Percentiles rank a stretch among this genome's conserved stretches.
These are phyloP conservation scores for Bonia amplexicaulis DNA, from an alignment of 176 grass and related monocot species.

Conservation along the genomic window DNA sequence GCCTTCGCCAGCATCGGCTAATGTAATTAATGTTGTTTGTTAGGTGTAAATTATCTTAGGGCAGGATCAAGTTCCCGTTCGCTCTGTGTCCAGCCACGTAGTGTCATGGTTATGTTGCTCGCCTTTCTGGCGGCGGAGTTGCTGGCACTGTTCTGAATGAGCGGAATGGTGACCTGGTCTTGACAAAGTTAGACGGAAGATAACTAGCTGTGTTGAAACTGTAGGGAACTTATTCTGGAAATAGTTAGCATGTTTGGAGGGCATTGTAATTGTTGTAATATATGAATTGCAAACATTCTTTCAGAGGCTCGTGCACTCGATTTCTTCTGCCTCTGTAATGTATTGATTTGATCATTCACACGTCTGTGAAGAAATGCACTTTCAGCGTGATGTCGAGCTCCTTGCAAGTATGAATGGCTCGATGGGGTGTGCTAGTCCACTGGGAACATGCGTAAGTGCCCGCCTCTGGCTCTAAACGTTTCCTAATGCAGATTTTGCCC, in stretches of 20 bases:
- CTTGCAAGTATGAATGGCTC: too few relatives aligned
- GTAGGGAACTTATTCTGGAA: conserved; percentile 44
- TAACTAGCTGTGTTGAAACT: conserved; percentile 29
- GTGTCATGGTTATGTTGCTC: not conserved
- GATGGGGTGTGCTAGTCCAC: too few relatives aligned
- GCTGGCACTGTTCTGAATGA: conserved; percentile 4
- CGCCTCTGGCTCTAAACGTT: too few relatives aligned
- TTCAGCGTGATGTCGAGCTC: not conserved
- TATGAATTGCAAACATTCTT: conserved; percentile 71
- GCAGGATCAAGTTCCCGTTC: conserved; percentile 25
- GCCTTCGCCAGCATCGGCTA: conserved; percentile 83
- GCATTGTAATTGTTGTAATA: conserved; percentile 53
- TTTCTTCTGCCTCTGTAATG: conserved; percentile 31
- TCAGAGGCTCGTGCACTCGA: conserved; percentile 32
- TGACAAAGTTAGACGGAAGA: conserved; percentile 39
- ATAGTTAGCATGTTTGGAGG: conserved; percentile 51
- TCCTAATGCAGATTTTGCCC: too few relatives aligned
- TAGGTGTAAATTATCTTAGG: conserved; percentile 67
- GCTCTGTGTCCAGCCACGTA: not conserved
- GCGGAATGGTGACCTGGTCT: conserved; percentile 26
- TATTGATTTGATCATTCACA: conserved; percentile 41
- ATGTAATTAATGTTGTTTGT: conserved; percentile 59
- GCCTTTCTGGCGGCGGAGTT: not conserved
- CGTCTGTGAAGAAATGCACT: conserved; percentile 12
- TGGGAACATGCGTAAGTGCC: too few relatives aligned